Base-by-base conservation (phyloP, 164 flowering plant species). In the Brasenia schreberi region DNA sequence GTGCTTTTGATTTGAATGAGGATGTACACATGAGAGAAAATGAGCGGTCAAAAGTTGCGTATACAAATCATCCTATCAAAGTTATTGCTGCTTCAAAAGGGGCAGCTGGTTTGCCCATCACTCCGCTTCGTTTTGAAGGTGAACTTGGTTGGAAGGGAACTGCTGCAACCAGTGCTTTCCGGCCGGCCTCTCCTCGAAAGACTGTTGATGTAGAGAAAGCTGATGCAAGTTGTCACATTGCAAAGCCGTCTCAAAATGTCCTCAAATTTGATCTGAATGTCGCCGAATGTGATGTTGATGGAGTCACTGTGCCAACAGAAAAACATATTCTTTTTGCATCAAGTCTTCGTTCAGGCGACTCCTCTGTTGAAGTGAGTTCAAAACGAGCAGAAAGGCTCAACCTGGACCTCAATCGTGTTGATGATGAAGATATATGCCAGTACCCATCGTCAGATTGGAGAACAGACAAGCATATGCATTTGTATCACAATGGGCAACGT, bases 251-350 rank as follows among this genome's bases (percentile, higher is more conserved):
- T 44, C 71, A 68, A 49, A 71, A 74, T 44, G 72, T 65, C 65
- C 90, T 82, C 64, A 84, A 81, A 39, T 39, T 94, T 67, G 98
- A 94, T 80, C 86, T 94, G 62, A 91, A 91, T 73, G 80, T 88
- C 61, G 81, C 84, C 59, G 96, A 82, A 53, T 77, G 67, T 68
- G 84, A 66, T 66, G 17, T 61, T 61, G 19, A 61, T 18, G 67
- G 17, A 12, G 42, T 59, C 16, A 77, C 73, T 66, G 49, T 23
- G 9, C 11, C 71, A 5, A 80, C 56, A n/a, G 56, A 14, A 49
- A 81, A 77, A 70, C 75, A 79, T 59, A 61, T 73, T 42, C 78
- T 77, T 6, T 68, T 49, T 7, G 79, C 82, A 59, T 79, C 87
- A 42, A 76, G 82, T 67, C 71, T 78, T 18, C 83, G 72, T 66